phyloP scores from a whole-genome alignment of 495 filamentous ascomycete genomes.

The Penicillium dipodomyicola region DNA sequence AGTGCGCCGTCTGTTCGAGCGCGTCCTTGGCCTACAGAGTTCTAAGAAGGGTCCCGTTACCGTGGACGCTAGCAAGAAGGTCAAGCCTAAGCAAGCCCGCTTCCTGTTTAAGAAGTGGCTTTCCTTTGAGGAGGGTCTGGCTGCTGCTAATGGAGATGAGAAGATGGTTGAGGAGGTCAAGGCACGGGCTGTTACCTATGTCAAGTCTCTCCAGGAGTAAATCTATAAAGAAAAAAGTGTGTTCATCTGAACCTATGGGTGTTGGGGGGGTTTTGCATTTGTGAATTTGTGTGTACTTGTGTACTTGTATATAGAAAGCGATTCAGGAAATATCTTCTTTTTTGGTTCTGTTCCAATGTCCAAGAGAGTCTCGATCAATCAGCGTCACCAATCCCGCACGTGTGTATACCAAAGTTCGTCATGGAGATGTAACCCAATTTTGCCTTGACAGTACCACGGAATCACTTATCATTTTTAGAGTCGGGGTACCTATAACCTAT shows the following conservation, averaged over 20 bases:
- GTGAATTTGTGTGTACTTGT: conserved; percentile 13
- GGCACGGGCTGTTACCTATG: conserved; percentile 70
- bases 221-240: conserved; percentile 19
- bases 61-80: conserved; percentile 39
- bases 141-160: conserved; percentile 52
- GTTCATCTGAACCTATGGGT: conserved; percentile 24
- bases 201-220: conserved; percentile 54
- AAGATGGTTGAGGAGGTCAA: conserved; percentile 71
- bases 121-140: conserved; percentile 67
- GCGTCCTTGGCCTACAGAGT: conserved; percentile 56
- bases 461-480: conserved; percentile 23
- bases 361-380: background rate
- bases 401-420: background rate
- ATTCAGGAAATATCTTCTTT: conserved; percentile 18
- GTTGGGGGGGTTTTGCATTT: conserved; percentile 32
- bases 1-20: conserved; percentile 74
- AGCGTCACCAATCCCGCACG: background rate
- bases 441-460: conserved; percentile 9
- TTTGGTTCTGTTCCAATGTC: conserved; percentile 1
- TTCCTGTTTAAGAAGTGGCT: conserved; percentile 84
- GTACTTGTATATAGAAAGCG: conserved; percentile 30
- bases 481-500: too few relatives aligned
- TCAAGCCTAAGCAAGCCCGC: conserved; percentile 71
- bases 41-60: conserved; percentile 54
- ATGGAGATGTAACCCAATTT: background rate